A percentile compares a stretch with the other conserved stretches of the same genome.
These are phyloP conservation scores for Rhodotorula sp. DNA, from an alignment of 1,284 basidiomycete species.

Conservation along the genomic window DNA sequence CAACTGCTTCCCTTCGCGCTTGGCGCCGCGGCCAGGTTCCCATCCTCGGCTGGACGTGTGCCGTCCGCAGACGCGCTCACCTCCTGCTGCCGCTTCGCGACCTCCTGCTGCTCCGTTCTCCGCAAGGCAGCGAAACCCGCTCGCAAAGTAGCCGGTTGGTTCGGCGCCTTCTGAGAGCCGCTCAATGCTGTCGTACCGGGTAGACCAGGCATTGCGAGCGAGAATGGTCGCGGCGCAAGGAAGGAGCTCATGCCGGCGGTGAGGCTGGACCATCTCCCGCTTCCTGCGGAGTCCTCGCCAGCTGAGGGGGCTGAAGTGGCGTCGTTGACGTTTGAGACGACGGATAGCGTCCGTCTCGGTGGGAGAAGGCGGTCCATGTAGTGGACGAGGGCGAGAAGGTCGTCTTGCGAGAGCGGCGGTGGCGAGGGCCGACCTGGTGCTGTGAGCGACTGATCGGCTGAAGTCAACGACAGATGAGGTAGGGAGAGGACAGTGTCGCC, in stretches of 20 bases:
- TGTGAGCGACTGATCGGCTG: neutral
- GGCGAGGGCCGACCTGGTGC: neutral
- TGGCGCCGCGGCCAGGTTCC: too few relatives aligned
- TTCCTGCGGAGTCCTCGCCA: neutral
- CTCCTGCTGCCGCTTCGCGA: neutral
- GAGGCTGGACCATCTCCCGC: neutral
- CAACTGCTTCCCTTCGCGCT: neutral
- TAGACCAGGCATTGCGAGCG: neutral
- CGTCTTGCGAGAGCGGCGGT: constrained; percentile 2
- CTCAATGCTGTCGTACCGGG: neutral
- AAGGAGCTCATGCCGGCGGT: constrained; percentile 5
- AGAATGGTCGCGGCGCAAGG: constrained; percentile 1
- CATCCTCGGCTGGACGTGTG: too few relatives aligned
- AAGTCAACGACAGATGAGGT: neutral
- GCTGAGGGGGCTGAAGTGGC: too few relatives aligned
- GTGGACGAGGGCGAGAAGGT: constrained; percentile 23
- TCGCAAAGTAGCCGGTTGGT: neutral
- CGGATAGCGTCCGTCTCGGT: neutral
- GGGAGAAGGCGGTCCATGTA: constrained; percentile 1
- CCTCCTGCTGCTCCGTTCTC: neutral
- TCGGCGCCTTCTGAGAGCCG: neutral
- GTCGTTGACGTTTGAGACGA: neutral
- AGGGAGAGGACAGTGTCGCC: constrained; percentile 14
- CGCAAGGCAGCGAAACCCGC: constrained; percentile 10
- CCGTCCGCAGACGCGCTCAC: neutral